A percentile compares a stretch with the other conserved stretches of the same genome.
Evolutionary conservation across 192 early-diverging fungal species (phyloP).

Genomic region (Chytriomyces confervae): DNA sequence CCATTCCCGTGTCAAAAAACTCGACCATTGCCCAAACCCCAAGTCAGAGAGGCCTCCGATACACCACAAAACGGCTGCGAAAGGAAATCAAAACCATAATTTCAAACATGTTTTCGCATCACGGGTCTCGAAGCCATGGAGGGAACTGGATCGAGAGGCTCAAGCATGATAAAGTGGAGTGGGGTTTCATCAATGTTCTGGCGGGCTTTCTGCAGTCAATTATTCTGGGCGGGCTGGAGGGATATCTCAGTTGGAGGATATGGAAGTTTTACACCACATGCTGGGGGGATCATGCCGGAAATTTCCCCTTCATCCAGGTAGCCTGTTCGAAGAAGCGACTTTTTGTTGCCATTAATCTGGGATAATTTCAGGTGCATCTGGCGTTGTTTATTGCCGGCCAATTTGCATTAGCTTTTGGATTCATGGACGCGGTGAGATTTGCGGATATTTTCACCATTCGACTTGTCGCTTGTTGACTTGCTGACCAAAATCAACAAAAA

Average conservation of each 20-base stretch:
- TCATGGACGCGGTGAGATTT: conserved; percentile 27
- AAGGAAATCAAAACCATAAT: conserved; percentile 5
- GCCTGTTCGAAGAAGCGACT: neutral
- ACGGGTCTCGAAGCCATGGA: neutral
- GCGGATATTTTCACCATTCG: neutral
- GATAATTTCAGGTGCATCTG: conserved; percentile 17
- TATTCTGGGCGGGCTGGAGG: conserved; percentile 6
- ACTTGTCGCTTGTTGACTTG: neutral
- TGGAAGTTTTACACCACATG: conserved; percentile 12
- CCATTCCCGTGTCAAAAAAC: no score
- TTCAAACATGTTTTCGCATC: neutral
- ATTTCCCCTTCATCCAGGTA: conserved; percentile 12
- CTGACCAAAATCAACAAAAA: neutral
- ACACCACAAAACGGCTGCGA: neutral
- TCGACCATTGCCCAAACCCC: no score
- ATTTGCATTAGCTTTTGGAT: conserved; percentile 7
- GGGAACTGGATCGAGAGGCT: conserved; percentile 2
- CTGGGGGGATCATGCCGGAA: conserved; percentile 14
- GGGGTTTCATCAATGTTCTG: conserved; percentile 18
- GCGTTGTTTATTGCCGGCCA: conserved; percentile 16
- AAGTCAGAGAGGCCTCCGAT: no score
- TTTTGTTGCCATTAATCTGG: neutral
- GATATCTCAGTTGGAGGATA: conserved; percentile 21
- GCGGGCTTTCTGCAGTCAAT: conserved; percentile 7
- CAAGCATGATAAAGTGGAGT: conserved; percentile 9